Conservation (phyloP, 129 eudicot species). For the Chrysanthemum seticuspe region DNA sequence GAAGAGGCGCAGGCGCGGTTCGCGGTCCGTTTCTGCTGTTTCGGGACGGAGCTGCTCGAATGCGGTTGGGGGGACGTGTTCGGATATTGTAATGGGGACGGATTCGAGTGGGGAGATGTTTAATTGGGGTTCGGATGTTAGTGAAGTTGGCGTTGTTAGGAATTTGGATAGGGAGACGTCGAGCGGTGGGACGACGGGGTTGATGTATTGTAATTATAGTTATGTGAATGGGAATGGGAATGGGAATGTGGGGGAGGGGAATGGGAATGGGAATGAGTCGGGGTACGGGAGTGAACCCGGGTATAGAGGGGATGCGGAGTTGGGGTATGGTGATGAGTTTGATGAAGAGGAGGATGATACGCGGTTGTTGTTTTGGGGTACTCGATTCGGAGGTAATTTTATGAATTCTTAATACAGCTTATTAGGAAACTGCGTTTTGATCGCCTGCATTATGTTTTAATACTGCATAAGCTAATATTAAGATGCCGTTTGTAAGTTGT, state of each 20-base stretch:
- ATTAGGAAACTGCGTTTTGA: neutral
- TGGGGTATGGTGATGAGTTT: constrained; percentile 80
- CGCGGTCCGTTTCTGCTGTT: constrained; percentile 85
- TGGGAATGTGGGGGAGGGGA: constrained; percentile 44
- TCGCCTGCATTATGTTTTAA: too few relatives aligned
- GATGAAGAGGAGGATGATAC: constrained; percentile 93
- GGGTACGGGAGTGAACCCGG: constrained; percentile 98
- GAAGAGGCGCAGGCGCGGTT: constrained; percentile 77
- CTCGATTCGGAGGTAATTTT: constrained; percentile 65
- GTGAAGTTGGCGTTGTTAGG: too few relatives aligned
- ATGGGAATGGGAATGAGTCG: constrained; percentile 85
- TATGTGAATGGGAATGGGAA: constrained; percentile 36
- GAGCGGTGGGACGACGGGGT: too few relatives aligned
- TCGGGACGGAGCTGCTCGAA: constrained; percentile 82
- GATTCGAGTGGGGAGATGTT: constrained; percentile 97
- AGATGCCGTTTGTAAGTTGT: too few relatives aligned
- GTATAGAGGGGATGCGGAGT: constrained; percentile 90
- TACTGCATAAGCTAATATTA: too few relatives aligned
- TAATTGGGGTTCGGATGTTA: constrained; percentile 3
- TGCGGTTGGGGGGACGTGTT: constrained; percentile 60
- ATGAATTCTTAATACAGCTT: too few relatives aligned
- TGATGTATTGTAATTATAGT: neutral
- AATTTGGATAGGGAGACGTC: too few relatives aligned
- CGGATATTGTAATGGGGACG: constrained; percentile 91
- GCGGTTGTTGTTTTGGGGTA: constrained; percentile 72